Base-by-base conservation (phyloP, 768 basidiomycete species). In the Daedaleopsis sinensis region DNA sequence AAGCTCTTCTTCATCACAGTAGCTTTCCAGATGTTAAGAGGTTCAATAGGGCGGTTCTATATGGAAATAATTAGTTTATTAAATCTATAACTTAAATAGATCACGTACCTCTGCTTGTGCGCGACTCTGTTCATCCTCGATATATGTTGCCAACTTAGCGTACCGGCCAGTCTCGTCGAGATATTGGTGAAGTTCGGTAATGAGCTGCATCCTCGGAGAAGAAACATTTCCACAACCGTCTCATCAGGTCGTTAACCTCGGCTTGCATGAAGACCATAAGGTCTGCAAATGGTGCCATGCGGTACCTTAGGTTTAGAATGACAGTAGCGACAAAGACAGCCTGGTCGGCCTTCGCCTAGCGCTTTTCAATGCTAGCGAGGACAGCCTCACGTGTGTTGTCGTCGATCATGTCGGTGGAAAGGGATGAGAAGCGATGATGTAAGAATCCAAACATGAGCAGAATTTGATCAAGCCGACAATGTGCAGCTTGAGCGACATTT, bases 361-460 rank as follows among this genome's bases (percentile, higher is more conserved):
- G 65, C 50, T 58, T 62, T 57, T 71, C 59, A 19, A 70, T 48
- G 46, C 65, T 68, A 1, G 23, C 39, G 13, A 57, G 37, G 32
- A 70, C 55, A 11, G 52, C 55, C 15, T 53, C 18, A 8, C 39
- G 42, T 23, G 53, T 51, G 1, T 15, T n/a, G 2, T 15, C n/a
- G 46, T 65, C 65, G 24, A 10, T 11, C 24, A 52, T 35, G 35
- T 52, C 32, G 4, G 5, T 6, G 15, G 48, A 18, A 13, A 23
- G 24, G 16, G 7, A 43, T 43, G 57, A 39, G 18, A 52, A 52
- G 50, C 50, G 10, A 53, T 54, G 59, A 51, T 67, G 65, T 13
- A 79, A 70, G 52, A 70, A 69, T 11, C 65, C 75, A 57, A 77
- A 70, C 11, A 68, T 75, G 6, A 75, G 55, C 3, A 77, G 64